Evolutionary conservation across 164 flowering plant genomes (phyloP).

Genomic region (Echeveria elegans): DNA sequence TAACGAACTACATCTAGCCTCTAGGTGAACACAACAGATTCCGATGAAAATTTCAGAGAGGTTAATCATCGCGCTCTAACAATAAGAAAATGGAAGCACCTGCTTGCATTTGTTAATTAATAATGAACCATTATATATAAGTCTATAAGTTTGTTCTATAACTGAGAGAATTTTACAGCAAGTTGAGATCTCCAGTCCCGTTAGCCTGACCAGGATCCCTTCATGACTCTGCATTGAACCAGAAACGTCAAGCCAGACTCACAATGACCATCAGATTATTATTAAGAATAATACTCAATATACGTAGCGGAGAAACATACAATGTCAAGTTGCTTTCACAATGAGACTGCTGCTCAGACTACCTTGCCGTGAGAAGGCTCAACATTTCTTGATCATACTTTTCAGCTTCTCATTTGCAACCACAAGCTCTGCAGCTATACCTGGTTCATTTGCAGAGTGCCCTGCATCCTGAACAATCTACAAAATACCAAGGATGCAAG

Average conservation of each 20-base stretch:
- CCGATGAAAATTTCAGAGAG: background rate
- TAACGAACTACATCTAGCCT: no score
- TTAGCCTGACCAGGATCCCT: background rate
- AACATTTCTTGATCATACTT: conserved; percentile 23
- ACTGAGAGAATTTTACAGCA: background rate
- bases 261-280: background rate
- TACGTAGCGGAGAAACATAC: background rate
- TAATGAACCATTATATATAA: no score
- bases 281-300: background rate
- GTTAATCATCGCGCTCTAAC: background rate
- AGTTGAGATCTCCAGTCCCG: background rate
- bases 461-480: conserved; percentile 77
- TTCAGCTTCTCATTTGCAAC: conserved; percentile 73
- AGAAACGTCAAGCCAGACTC: background rate
- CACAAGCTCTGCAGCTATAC: conserved; percentile 74
- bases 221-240: background rate
- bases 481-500: conserved; percentile 1
- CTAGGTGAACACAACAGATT: no score
- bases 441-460: conserved; percentile 79
- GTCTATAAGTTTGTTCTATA: background rate
- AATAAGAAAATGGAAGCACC: background rate
- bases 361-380: background rate
- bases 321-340: background rate
- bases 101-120: background rate
- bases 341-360: background rate